These are phyloP conservation scores for Saccharomyces eubayanus DNA, from an alignment of 805 yeast species.

Conservation along the genomic window DNA sequence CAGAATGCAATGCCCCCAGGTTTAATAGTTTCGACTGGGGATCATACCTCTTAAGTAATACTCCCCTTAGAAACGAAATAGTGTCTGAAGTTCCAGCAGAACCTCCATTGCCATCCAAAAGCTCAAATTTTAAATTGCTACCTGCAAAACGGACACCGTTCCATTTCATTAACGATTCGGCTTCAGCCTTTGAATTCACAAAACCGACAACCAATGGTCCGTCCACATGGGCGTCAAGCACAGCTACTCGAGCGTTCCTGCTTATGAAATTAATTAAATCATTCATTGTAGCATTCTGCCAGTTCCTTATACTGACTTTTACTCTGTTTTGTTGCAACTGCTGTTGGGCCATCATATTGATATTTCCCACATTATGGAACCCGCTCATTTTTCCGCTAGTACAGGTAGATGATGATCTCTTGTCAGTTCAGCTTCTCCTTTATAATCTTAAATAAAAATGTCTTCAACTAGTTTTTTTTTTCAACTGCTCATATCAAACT, in stretches of 20 bases:
- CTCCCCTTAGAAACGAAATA: conserved; percentile 51
- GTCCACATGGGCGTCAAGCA: conserved; percentile 47
- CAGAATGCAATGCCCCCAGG: conserved; percentile 55
- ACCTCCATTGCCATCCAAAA: conserved; percentile 16
- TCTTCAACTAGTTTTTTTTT: neutral
- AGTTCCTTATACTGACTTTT: conserved; percentile 59
- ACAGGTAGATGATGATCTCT: neutral
- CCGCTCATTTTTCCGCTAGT: conserved; percentile 12
- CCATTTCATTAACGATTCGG: conserved; percentile 50
- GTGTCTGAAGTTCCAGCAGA: conserved; percentile 36
- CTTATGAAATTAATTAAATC: conserved; percentile 64
- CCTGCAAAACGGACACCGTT: conserved; percentile 82
- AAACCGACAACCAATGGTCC: conserved; percentile 52
- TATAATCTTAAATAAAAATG: neutral
- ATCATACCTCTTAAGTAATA: conserved; percentile 61
- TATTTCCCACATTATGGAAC: conserved; percentile 23
- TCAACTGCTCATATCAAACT: neutral
- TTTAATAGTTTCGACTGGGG: conserved; percentile 58
- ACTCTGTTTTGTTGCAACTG: conserved; percentile 31
- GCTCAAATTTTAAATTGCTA: conserved; percentile 46
- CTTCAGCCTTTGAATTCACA: conserved; percentile 48
- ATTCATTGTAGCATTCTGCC: conserved; percentile 70
- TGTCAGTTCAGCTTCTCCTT: neutral
- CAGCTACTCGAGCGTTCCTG: conserved; percentile 52
- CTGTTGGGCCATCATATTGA: conserved; percentile 22